A percentile compares a stretch with the other conserved stretches of the same genome.
phyloP scores from a whole-genome alignment of 148 eudicot genomes.

The Simmondsia chinensis region DNA sequence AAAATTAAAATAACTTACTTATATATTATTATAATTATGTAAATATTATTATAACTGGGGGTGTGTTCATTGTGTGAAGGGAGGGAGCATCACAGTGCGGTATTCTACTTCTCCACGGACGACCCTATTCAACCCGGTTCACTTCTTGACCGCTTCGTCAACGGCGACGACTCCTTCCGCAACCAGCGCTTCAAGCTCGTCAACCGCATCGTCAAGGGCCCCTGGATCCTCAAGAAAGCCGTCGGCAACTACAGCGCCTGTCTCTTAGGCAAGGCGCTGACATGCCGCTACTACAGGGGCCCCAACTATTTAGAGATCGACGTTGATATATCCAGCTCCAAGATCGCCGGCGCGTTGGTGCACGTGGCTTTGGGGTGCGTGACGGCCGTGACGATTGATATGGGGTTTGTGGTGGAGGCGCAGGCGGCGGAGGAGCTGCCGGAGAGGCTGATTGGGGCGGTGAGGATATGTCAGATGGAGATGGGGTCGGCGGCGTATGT shows the following conservation, averaged over 20 bases:
- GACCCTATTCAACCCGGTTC: slow-evolving; percentile 51
- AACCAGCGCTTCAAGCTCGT: slow-evolving; percentile 74
- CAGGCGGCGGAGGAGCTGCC: slow-evolving; percentile 83
- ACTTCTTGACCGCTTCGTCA: slow-evolving; percentile 49
- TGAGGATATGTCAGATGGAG: slow-evolving; percentile 83
- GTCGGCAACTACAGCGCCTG: slow-evolving; percentile 87
- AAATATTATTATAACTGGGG: no score
- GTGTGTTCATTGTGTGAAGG: no score
- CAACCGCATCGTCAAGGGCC: slow-evolving; percentile 78
- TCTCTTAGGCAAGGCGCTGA: slow-evolving; percentile 68
- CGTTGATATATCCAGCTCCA: slow-evolving; percentile 77
- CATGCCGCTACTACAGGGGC: slow-evolving; percentile 59
- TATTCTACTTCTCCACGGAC: slow-evolving; percentile 75
- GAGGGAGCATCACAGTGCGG: slow-evolving; percentile 71
- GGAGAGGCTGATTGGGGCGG: slow-evolving; percentile 71
- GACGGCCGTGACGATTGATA: slow-evolving; percentile 71
- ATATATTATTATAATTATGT: no score
- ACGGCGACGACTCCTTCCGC: slow-evolving; percentile 63
- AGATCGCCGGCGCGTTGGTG: slow-evolving; percentile 69
- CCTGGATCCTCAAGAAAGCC: slow-evolving; percentile 79
- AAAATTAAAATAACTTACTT: no score
- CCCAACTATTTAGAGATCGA: slow-evolving; percentile 73
- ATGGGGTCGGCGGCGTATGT: slow-evolving; percentile 61
- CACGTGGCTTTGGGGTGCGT: slow-evolving; percentile 78
- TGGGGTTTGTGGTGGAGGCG: slow-evolving; percentile 85